Evolutionary conservation across 2,329 filamentous ascomycete genomes (phyloP).

Genomic region (Phyllosticta citribraziliensis): DNA sequence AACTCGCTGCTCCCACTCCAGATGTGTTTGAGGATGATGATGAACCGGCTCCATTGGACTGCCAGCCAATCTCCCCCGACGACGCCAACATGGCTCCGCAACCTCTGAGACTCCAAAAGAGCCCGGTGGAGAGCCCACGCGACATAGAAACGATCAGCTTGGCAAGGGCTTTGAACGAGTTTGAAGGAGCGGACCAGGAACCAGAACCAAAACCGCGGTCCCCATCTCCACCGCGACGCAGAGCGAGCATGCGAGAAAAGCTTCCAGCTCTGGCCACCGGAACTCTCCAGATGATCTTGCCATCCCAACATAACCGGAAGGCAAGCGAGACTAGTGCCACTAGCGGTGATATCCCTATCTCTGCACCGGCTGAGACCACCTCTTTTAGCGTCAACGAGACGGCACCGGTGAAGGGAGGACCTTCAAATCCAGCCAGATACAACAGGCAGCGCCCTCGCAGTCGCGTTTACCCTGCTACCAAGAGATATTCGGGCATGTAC

Average conservation of each 20-base stretch:
- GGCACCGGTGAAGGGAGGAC: neutral
- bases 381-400: neutral
- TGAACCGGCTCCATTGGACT: neutral
- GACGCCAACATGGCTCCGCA: neutral
- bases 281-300: conserved; percentile 7
- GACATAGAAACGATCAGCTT: neutral
- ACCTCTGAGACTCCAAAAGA: neutral
- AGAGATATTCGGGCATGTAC: conserved; percentile 1
- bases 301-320: neutral
- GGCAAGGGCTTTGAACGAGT: neutral
- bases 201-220: neutral
- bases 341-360: conserved; percentile 7
- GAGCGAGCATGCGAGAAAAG: conserved; percentile 1
- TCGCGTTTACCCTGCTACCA: neutral
- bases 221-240: neutral
- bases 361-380: neutral
- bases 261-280: conserved; percentile 3
- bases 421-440: neutral
- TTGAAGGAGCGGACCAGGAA: neutral
- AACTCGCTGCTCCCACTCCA: neutral
- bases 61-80: neutral
- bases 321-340: neutral
- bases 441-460: neutral
- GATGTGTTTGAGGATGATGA: conserved; percentile 3
- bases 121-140: neutral